A percentile compares a stretch with the other conserved stretches of the same genome.
These are phyloP conservation scores for California macrophylla DNA, from an alignment of 441 rosid species.

Conservation along the genomic window DNA sequence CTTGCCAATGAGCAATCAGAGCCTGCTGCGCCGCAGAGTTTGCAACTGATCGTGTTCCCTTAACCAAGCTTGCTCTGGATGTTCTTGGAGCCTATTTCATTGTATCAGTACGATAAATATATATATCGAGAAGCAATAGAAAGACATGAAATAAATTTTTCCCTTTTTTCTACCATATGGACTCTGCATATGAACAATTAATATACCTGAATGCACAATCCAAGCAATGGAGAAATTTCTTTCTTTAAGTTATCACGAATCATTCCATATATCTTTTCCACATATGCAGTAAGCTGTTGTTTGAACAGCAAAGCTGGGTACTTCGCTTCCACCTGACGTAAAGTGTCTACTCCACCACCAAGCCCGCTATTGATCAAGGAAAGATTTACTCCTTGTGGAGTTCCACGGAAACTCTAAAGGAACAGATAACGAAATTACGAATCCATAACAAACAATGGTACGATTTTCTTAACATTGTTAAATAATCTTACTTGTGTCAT, in stretches of 20 bases:
- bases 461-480: conserved; percentile 1
- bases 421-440: conserved; percentile 17
- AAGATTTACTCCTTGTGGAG: conserved; percentile 88
- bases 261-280: conserved; percentile 98
- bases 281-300: conserved; percentile 98
- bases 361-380: conserved; percentile 59
- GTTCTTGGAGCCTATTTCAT: conserved; percentile 87
- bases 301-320: conserved; percentile 98
- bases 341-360: conserved; percentile 52
- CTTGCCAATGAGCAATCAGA: conserved; percentile 97
- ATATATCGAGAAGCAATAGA: not conserved
- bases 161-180: not conserved
- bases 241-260: conserved; percentile 98
- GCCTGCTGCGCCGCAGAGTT: conserved; percentile 85
- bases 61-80: conserved; percentile 96
- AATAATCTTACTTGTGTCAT: conserved; percentile 64
- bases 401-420: conserved; percentile 79
- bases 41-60: conserved; percentile 79
- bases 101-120: conserved; percentile 10
- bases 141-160: not conserved
- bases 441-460: conserved; percentile 16
- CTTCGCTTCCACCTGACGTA: conserved; percentile 96
- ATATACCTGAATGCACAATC: conserved; percentile 94
- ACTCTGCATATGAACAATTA: conserved; percentile 4
- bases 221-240: conserved; percentile 95